phyloP scores from a whole-genome alignment of 1,284 basidiomycete genomes.

The Sanguinoderma infundibulare region DNA sequence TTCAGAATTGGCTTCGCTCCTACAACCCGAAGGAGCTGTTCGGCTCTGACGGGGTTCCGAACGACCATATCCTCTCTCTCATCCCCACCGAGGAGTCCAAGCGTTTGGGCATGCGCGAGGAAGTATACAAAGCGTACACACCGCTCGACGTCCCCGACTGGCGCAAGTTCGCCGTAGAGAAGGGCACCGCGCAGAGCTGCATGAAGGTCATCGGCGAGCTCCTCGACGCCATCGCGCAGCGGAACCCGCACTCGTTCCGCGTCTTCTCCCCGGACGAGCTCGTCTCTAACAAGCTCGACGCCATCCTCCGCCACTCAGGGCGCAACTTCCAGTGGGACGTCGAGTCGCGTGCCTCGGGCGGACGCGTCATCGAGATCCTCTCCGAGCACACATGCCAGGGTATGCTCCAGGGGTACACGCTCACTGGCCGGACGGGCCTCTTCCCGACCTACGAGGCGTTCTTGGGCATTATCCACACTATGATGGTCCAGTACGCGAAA shows the following conservation, averaged over 20 bases:
- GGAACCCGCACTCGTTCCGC: slow-evolving; percentile 78
- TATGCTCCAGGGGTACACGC: slow-evolving; percentile 86
- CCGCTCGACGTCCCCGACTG: slow-evolving; percentile 72
- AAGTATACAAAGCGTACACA: slow-evolving; percentile 66
- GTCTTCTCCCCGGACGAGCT: slow-evolving; percentile 94
- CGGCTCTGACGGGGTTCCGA: slow-evolving; percentile 51
- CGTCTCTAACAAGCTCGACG: slow-evolving; percentile 89
- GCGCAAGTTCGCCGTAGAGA: slow-evolving; percentile 55
- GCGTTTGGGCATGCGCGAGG: slow-evolving; percentile 68
- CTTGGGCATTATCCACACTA: slow-evolving; percentile 78
- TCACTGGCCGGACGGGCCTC: slow-evolving; percentile 80
- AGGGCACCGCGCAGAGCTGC: slow-evolving; percentile 67
- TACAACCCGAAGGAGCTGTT: slow-evolving; percentile 73
- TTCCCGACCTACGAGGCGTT: slow-evolving; percentile 93
- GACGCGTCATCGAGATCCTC: slow-evolving; percentile 86
- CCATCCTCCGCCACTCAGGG: slow-evolving; percentile 64
- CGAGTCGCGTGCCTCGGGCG: slow-evolving; percentile 64
- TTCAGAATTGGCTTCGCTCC: slow-evolving; percentile 73
- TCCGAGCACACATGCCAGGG: slow-evolving; percentile 90
- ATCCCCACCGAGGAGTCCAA: slow-evolving; percentile 58
- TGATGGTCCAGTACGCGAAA: slow-evolving; percentile 86
- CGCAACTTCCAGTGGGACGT: slow-evolving; percentile 87
- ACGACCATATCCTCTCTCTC: slow-evolving; percentile 55
- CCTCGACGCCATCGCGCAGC: slow-evolving; percentile 59
- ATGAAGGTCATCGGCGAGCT: slow-evolving; percentile 78